A percentile compares a stretch with the other conserved stretches of the same genome.
phyloP scores from a whole-genome alignment of 2,329 filamentous ascomycete species.

The Nothopassalora personata region DNA sequence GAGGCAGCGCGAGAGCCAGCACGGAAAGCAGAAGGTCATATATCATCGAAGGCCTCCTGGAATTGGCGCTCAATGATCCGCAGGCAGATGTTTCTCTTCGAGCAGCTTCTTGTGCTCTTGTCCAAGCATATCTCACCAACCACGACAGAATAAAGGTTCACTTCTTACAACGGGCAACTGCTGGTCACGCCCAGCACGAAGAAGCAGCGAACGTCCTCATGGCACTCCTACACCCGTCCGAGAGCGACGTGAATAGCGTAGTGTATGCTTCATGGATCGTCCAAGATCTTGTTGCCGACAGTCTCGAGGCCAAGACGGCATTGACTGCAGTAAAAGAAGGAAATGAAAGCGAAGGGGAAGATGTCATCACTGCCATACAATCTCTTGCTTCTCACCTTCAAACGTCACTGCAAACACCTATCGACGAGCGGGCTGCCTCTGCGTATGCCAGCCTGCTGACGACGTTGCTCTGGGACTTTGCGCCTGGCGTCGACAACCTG shows the following conservation, averaged over 20 bases:
- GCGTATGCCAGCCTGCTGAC: slow-evolving; percentile 86
- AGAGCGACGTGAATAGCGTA: slow-evolving; percentile 73
- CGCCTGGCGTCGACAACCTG: slow-evolving; percentile 87
- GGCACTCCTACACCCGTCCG: slow-evolving; percentile 65
- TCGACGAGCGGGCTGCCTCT: slow-evolving; percentile 73
- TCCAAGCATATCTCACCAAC: slow-evolving; percentile 85
- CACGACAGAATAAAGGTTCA: slow-evolving; percentile 77
- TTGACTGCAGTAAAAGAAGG: slow-evolving; percentile 83
- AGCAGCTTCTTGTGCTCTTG: slow-evolving; percentile 78
- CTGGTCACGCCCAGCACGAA: slow-evolving; percentile 78
- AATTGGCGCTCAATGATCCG: slow-evolving; percentile 66
- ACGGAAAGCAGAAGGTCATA: slow-evolving; percentile 53
- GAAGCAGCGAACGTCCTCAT: slow-evolving; percentile 77
- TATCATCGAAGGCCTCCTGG: slow-evolving; percentile 88
- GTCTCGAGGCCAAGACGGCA: slow-evolving; percentile 69
- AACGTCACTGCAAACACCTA: slow-evolving; percentile 59
- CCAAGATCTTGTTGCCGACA: slow-evolving; percentile 79
- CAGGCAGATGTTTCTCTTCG: slow-evolving; percentile 70
- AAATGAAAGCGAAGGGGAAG: slow-evolving; percentile 81
- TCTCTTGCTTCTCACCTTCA: slow-evolving; percentile 81
- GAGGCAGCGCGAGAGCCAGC: slow-evolving; percentile 24
- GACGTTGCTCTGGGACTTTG: slow-evolving; percentile 87
- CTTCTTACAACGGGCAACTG: slow-evolving; percentile 82
- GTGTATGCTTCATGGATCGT: slow-evolving; percentile 88
- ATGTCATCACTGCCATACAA: slow-evolving; percentile 92